Evolutionary conservation across 768 basidiomycete species (phyloP).

Genomic region (Omphalotus guepiniiformis): DNA sequence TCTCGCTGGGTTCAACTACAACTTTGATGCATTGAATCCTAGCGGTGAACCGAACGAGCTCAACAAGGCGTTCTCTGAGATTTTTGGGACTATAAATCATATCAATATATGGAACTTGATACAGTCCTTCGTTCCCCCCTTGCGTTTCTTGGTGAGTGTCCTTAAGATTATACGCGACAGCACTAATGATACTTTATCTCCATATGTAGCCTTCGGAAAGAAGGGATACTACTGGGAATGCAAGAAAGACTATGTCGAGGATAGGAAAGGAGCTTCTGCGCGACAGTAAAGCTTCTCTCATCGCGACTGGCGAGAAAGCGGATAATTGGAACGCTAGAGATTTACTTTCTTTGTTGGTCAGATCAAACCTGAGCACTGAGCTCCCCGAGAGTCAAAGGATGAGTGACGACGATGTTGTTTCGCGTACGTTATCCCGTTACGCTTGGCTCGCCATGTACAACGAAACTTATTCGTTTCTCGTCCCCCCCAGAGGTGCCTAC

Average conservation of each 20-base stretch:
- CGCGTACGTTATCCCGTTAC: constrained; percentile 8
- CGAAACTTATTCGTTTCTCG: neutral
- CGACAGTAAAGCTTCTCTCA: constrained; percentile 32
- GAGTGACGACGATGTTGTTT: constrained; percentile 44
- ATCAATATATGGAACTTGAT: constrained; percentile 16
- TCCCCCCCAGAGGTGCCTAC: constrained; percentile 29
- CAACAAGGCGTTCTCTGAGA: constrained; percentile 26
- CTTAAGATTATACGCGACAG: neutral
- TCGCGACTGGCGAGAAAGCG: constrained; percentile 13
- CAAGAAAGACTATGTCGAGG: constrained; percentile 26
- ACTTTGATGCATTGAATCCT: constrained; percentile 25
- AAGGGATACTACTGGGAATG: constrained; percentile 10
- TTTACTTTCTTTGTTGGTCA: constrained; percentile 42
- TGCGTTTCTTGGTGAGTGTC: constrained; percentile 1
- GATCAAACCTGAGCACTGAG: constrained; percentile 47
- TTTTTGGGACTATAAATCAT: constrained; percentile 19
- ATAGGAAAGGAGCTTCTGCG: constrained; percentile 36
- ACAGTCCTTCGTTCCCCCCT: constrained; percentile 5
- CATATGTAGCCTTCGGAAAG: too few relatives aligned
- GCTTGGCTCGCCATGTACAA: neutral
- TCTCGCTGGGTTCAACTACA: constrained; percentile 39
- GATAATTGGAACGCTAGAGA: constrained; percentile 34
- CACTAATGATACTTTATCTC: neutral
- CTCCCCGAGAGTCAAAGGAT: constrained; percentile 38
- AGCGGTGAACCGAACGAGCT: constrained; percentile 28